Evolutionary conservation across 2,329 filamentous ascomycete genomes (phyloP), one percentile per base, ranked within the genome.

Genomic region (Pleomassaria siparia): DNA sequence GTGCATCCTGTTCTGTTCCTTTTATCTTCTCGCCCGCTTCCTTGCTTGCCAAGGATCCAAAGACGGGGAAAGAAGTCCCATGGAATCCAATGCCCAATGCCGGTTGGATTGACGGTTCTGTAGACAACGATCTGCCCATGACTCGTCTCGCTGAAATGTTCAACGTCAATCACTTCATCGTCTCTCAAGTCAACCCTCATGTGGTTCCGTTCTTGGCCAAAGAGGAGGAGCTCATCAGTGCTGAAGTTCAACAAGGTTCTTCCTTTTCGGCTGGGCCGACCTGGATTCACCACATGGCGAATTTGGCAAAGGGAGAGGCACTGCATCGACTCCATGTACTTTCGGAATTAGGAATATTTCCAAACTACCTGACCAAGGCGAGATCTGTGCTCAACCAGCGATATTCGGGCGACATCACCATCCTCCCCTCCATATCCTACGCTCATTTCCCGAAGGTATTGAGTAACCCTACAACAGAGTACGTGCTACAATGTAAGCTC

Each of bases 111-210:
- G 92, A 97, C 66, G 92, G 92, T 1, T 96, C 91, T 1, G 89
- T 97, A 18, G 91, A 96, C 66, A 94, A 94, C 50, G 92, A 97
- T 68, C 76, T 97, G 2, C 92, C 92, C 1, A 95, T 95, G 84
- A 90, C 87, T 16, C 83, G 89, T 2, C 77, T 97, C 13, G 85
- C 91, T 1, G 91, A 96, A 64, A 91, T 96, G 87, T 96, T 96
- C 76, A 96, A 96, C 63, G 91, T 96, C 66, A 96, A 96, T 63
- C 92, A 96, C 67, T 96, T 96, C 65, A 96, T 97, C 57, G 92
- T 96, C 15, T 96, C 91, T 0, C 92, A 97, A 67, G 91, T 96
- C 42, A 97, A 97, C 61, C 92, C 92, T 0, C 92, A 97, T 60
- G 89, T 96, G 8, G 83, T 95, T 0, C 89, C 90, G 0, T 96